Percentiles rank a stretch among this genome's conserved stretches.
phyloP scores from a whole-genome alignment of 2,329 filamentous ascomycete species.

The Clonostachys chloroleuca region DNA sequence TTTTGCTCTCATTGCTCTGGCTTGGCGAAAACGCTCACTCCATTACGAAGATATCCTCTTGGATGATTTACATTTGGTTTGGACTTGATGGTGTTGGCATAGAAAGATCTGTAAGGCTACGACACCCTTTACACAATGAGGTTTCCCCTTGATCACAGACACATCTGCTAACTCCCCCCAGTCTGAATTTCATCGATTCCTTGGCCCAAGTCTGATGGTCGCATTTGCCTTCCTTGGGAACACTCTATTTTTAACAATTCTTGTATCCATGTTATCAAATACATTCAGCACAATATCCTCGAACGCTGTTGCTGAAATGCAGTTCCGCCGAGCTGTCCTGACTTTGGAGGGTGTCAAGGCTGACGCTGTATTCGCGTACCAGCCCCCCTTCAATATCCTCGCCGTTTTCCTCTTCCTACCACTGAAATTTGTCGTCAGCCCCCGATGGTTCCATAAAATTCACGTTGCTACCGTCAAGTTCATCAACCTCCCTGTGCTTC shows the following conservation, averaged over 20 bases:
- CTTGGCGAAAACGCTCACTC: conserved; percentile 61
- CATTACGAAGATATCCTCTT: conserved; percentile 70
- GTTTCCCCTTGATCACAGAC: background rate
- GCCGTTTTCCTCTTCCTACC: conserved; percentile 72
- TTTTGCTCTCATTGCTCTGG: conserved; percentile 76
- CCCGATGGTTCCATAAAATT: conserved; percentile 87
- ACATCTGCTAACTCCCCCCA: conserved; percentile 16
- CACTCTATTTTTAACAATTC: conserved; percentile 82
- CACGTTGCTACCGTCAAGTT: conserved; percentile 73
- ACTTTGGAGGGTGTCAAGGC: conserved; percentile 84
- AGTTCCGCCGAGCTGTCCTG: conserved; percentile 75
- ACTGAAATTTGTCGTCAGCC: conserved; percentile 71
- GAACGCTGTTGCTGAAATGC: conserved; percentile 78
- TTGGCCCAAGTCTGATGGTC: conserved; percentile 77
- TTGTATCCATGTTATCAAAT: conserved; percentile 82
- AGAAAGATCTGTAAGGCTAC: conserved; percentile 41
- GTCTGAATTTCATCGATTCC: conserved; percentile 71
- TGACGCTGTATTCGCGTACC: conserved; percentile 78
- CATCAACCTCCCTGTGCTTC: conserved; percentile 70
- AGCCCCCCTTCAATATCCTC: conserved; percentile 78
- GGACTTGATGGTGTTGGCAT: conserved; percentile 72
- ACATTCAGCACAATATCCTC: conserved; percentile 75
- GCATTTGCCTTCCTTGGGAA: conserved; percentile 83
- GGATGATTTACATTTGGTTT: conserved; percentile 95
- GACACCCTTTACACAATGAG: too few relatives aligned